Evolutionary conservation across 2,329 filamentous ascomycete species (phyloP).

Genomic region (Epicoccum nigrum): DNA sequence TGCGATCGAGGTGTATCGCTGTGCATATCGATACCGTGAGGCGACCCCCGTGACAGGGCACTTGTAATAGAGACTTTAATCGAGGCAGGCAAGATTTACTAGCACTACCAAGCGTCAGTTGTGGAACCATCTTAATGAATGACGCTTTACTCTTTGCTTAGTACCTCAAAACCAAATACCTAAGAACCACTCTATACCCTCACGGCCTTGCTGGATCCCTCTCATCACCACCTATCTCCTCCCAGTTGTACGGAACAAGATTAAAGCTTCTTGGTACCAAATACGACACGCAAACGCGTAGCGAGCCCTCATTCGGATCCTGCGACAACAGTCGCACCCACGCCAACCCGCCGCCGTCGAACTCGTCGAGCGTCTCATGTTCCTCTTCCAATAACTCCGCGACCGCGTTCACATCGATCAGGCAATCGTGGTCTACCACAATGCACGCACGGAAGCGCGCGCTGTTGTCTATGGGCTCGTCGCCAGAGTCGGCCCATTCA

Average conservation of each 20-base stretch:
- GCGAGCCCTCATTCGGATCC: constrained; percentile 6
- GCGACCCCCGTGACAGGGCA: neutral
- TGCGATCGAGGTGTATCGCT: constrained; percentile 3
- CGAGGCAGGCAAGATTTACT: constrained; percentile 3
- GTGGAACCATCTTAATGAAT: neutral
- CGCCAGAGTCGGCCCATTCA: constrained; percentile 3
- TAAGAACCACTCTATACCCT: constrained; percentile 3
- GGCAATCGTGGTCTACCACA: constrained; percentile 8
- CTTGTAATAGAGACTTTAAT: constrained; percentile 2
- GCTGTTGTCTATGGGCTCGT: constrained; percentile 5
- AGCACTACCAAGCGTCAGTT: constrained; percentile 2
- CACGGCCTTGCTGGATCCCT: constrained; percentile 7
- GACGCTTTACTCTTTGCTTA: constrained; percentile 1
- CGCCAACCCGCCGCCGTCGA: constrained; percentile 8
- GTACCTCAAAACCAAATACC: constrained; percentile 3
- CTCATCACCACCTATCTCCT: constrained; percentile 2
- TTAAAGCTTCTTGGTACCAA: constrained; percentile 7
- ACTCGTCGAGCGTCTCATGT: constrained; percentile 8
- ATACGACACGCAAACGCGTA: constrained; percentile 8
- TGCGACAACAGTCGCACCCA: constrained; percentile 8
- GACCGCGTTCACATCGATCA: constrained; percentile 10
- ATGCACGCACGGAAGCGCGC: constrained; percentile 10
- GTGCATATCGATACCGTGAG: constrained; percentile 2
- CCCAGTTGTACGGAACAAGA: constrained; percentile 11
- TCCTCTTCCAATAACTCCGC: constrained; percentile 5